Evolutionary conservation across 768 basidiomycete species (phyloP).

Genomic region (Russula foetens): DNA sequence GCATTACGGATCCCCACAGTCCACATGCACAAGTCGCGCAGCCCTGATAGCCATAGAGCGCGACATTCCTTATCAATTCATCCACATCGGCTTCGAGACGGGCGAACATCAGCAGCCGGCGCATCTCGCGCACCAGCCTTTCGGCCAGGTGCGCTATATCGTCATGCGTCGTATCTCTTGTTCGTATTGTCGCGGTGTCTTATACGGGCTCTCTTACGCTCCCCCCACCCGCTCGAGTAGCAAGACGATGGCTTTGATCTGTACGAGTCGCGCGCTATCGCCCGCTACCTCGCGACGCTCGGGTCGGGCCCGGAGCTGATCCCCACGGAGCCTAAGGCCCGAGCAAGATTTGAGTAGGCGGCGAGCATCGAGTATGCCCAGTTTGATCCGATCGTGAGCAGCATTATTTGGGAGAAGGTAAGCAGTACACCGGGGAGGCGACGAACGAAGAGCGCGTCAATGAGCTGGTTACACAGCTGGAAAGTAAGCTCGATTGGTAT

Average conservation of each 20-base stretch:
- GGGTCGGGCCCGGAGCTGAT: slow-evolving; percentile 22
- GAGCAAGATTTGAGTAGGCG: slow-evolving; percentile 25
- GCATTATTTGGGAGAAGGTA: neutral
- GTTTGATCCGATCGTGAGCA: neutral
- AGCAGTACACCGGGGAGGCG: neutral
- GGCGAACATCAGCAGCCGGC: neutral
- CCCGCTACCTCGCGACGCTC: slow-evolving; percentile 21
- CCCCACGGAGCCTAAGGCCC: slow-evolving; percentile 20
- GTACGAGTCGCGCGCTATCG: slow-evolving; percentile 12
- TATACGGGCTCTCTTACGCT: neutral
- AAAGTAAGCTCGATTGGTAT: slow-evolving; percentile 1
- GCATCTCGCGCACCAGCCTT: neutral
- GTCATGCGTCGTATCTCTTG: neutral
- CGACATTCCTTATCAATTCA: neutral
- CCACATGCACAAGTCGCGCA: slow-evolving; percentile 6
- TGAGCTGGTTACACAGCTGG: neutral
- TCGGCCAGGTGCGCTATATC: neutral
- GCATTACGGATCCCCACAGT: neutral
- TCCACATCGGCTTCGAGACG: neutral
- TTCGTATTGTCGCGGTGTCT: too few species aligned
- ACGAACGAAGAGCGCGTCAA: neutral
- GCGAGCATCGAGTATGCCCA: slow-evolving; percentile 23
- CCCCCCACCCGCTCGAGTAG: neutral
- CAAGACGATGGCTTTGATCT: slow-evolving; percentile 22
- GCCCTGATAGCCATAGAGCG: slow-evolving; percentile 3